Conservation (phyloP, 2,329 filamentous ascomycete genomes). For the Cladosporium sphaerospermum region DNA sequence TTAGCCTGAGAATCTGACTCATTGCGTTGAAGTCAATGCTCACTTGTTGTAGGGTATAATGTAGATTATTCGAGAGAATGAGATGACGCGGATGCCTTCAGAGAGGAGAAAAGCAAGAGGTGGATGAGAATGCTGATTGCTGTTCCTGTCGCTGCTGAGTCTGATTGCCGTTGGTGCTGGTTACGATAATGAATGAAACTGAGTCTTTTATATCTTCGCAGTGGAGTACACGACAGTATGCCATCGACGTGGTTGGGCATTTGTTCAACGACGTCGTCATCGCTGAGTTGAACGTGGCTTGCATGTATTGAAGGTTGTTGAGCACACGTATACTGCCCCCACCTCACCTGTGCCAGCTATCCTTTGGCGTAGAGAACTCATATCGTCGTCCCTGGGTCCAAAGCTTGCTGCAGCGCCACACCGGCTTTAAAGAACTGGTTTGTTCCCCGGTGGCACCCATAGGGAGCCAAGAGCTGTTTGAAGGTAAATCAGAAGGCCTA, state of each 20-base stretch:
- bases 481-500: background rate
- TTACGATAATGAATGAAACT: background rate
- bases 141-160: background rate
- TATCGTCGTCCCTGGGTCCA: background rate
- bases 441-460: background rate
- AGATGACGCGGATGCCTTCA: background rate
- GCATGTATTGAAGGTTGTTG: background rate
- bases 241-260: background rate
- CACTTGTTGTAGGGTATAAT: background rate
- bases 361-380: background rate
- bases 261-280: background rate
- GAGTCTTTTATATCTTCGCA: background rate
- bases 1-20: too few relatives aligned
- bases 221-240: background rate
- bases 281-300: background rate
- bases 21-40: background rate
- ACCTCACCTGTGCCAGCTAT: background rate
- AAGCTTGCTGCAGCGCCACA: background rate
- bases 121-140: background rate
- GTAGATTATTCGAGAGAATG: background rate
- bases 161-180: background rate
- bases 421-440: background rate
- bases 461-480: background rate
- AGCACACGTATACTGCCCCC: background rate
- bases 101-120: too few relatives aligned